Evolutionary conservation across 116 monocot genomes (phyloP), one percentile per base, ranked within the genome.

Genomic region (Cymodocea nodosa): DNA sequence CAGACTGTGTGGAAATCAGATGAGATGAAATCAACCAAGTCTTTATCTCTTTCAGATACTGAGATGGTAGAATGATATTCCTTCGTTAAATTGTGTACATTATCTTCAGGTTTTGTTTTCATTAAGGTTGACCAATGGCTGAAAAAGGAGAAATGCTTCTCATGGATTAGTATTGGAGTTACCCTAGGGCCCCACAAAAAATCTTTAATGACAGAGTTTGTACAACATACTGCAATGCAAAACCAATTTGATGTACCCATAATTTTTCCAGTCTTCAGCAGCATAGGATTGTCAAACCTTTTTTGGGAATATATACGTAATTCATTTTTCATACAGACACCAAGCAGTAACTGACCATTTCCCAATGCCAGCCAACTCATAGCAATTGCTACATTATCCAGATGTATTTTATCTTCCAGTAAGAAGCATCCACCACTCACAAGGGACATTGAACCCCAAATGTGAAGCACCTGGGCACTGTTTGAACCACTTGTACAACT

Each of bases 141-240:
- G 56, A 76, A 82, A 34, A 92, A 19, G 72, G 90, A 78, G 62
- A 97, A 65, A 71, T 88, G 73, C 35, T 76, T 88, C 63, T 86
- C 78, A 77, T 98, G 89, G 74, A 98, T 60, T 79, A 98, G 70
- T 30, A 98, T 59, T 40, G 75, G 74, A 73, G 80, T 82, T 49
- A 73, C 61, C 74, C 71, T 84, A 18, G 97, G 89, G 14, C 86
- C 92, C 97, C 92, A 98, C 19, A 80, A 52, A 71, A 98, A 98
- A 52, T 66, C 77, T 70, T 70, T 75, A 68, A 73, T 78, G 65
- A 23, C 62, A 69, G 72, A 52, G 18, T 57, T 64, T 68, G 71
- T 76, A 62, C 62, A 74, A 68, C 74, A 84, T 50, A 69, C 12
- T 54, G 86, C 79, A 75, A 98, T 72, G 68, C 85, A 89, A 63